These are phyloP conservation scores for Neltuma alba DNA, from an alignment of 306 rosid genomes.

Conservation along the genomic window DNA sequence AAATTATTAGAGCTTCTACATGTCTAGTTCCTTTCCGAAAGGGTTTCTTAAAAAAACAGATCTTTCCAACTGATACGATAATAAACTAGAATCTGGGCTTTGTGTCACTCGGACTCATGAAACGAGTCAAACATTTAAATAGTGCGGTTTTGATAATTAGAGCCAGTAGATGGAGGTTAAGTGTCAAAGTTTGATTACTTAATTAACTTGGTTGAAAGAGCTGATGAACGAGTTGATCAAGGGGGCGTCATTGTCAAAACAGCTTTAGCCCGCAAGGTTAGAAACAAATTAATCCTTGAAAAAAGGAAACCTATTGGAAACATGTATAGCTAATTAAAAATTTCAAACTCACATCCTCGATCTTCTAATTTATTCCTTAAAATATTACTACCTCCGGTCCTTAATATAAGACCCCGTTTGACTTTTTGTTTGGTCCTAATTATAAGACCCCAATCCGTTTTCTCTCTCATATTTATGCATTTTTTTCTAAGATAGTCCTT, in stretches of 20 bases:
- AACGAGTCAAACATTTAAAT: neutral
- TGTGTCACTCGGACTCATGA: neutral
- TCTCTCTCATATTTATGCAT: too few relatives aligned
- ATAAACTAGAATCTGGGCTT: neutral
- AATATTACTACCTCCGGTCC: too few relatives aligned
- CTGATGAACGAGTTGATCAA: neutral
- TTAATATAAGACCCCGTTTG: too few relatives aligned
- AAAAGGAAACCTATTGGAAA: neutral
- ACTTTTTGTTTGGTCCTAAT: too few relatives aligned
- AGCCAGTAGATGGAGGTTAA: neutral
- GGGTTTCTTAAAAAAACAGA: neutral
- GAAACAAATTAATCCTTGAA: neutral
- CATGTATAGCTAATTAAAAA: neutral
- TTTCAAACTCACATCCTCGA: neutral
- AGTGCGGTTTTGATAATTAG: neutral
- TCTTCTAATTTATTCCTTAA: neutral
- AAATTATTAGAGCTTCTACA: neutral
- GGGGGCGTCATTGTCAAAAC: neutral
- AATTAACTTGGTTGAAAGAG: neutral
- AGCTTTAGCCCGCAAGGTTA: neutral
- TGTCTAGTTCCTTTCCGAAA: neutral
- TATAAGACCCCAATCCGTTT: too few relatives aligned
- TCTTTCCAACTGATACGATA: neutral
- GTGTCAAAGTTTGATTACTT: neutral
- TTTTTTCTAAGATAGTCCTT: too few relatives aligned